Evolutionary conservation across 2,329 filamentous ascomycete species (phyloP).

Genomic region (Akanthomyces lecanii): DNA sequence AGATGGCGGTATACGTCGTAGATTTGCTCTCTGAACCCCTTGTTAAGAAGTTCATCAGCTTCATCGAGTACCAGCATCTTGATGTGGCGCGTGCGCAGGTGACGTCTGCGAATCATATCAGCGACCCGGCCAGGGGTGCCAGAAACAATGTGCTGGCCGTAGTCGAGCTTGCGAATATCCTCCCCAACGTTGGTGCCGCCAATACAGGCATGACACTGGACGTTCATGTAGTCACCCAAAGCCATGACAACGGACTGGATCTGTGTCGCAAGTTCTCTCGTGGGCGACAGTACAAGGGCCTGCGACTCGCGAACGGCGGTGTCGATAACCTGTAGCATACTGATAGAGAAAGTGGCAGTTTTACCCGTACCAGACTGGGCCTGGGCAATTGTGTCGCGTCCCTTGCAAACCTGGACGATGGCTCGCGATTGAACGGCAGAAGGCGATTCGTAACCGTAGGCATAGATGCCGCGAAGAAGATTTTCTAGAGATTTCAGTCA

Average conservation of each 20-base stretch:
- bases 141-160: slow-evolving; percentile 95
- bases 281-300: slow-evolving; percentile 91
- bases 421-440: slow-evolving; percentile 97
- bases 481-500: slow-evolving; percentile 56
- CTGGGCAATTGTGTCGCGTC: slow-evolving; percentile 96
- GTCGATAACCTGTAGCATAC: slow-evolving; percentile 92
- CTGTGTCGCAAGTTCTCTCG: slow-evolving; percentile 93
- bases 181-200: slow-evolving; percentile 97
- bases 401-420: slow-evolving; percentile 98
- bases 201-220: slow-evolving; percentile 98
- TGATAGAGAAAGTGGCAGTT: slow-evolving; percentile 94
- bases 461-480: slow-evolving; percentile 93
- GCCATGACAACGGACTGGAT: slow-evolving; percentile 99
- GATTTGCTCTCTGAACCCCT: slow-evolving; percentile 96
- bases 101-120: slow-evolving; percentile 58
- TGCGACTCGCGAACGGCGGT: slow-evolving; percentile 89
- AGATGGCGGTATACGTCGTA: slow-evolving; percentile 98
- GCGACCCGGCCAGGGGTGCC: slow-evolving; percentile 92
- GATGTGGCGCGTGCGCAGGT: slow-evolving; percentile 57
- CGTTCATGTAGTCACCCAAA: slow-evolving; percentile 99
- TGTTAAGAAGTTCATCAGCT: slow-evolving; percentile 69
- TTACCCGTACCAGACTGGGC: slow-evolving; percentile 97
- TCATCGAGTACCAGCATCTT: slow-evolving; percentile 62
- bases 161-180: slow-evolving; percentile 95
- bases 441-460: slow-evolving; percentile 96